Evolutionary conservation across 1,284 basidiomycete species (phyloP), one percentile per base, ranked within the genome.

Genomic region (Pholiota adiposa): DNA sequence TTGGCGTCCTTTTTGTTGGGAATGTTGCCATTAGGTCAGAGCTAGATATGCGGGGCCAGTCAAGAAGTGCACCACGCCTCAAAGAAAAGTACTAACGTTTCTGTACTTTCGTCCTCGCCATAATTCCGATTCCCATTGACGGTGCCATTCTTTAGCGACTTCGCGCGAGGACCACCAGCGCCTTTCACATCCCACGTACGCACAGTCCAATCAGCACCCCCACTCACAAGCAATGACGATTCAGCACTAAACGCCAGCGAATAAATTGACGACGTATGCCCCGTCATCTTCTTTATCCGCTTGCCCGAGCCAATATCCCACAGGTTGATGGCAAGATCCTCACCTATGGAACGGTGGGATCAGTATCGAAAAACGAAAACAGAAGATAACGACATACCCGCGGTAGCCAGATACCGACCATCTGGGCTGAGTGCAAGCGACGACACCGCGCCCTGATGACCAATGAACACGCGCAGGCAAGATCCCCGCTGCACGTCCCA

Each of bases 401-500:
- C 94, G 62, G 89, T 96, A 11, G 97, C 97, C 11, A 99, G 82
- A 74, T 94, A 97, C 56, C 90, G 85, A 2, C 97, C 97, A 75
- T 98, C 97, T 3, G 96, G 95, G 67, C 92, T 95, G 69, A 98
- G 86, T 3, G 94, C 93, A 61, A 99, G 77, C 1, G 90, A 86
- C 4, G 94, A 92, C n/a, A 99, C 84, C 4, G 91, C 82, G 51
- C 93, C 95, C 68, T 96, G 93, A 72, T 99, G 97, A 0, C 97
- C 97, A 33, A 97, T 88, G 75, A 99, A 99, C 19, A 99, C 91
- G 9, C 97, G 88, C 3, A 99, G 89, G 73, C 95, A 97, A 2
- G 89, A 84, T 4, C 97, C 97, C 31, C 91, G 88, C 70, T 99
- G 97, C n/a, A 98, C 94, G 72, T 99, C 97, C 97, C 97, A 99